These are phyloP conservation scores for Aspergillus sp. DNA, from an alignment of 2,329 filamentous ascomycete genomes.

Conservation along the genomic window DNA sequence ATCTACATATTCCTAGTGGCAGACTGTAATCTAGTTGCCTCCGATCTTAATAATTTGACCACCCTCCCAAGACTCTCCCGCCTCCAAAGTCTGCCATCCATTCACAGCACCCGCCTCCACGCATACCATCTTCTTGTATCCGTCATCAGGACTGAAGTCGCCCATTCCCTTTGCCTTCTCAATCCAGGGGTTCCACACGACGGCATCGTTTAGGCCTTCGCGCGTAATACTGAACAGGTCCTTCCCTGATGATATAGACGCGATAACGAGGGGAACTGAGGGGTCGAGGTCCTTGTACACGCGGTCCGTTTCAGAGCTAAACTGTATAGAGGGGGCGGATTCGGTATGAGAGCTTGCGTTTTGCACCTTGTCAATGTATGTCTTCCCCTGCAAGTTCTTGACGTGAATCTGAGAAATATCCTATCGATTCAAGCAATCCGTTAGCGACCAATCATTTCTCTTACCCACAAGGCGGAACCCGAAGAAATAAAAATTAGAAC, in stretches of 20 bases:
- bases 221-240: slow-evolving; percentile 72
- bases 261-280: slow-evolving; percentile 34
- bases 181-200: slow-evolving; percentile 96
- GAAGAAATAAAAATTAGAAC: slow-evolving; percentile 27
- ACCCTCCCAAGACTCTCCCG: slow-evolving; percentile 68
- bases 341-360: slow-evolving; percentile 64
- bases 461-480: not conserved
- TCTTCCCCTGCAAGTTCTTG: slow-evolving; percentile 71
- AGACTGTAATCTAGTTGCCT: not conserved
- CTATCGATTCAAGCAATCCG: slow-evolving; percentile 44
- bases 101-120: slow-evolving; percentile 85
- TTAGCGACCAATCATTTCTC: not conserved
- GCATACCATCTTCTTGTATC: slow-evolving; percentile 91
- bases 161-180: slow-evolving; percentile 79
- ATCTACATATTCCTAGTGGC: too few relatives aligned
- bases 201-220: slow-evolving; percentile 82
- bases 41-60: slow-evolving; percentile 57
- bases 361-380: slow-evolving; percentile 81
- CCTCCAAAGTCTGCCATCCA: slow-evolving; percentile 80
- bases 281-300: slow-evolving; percentile 73
- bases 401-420: slow-evolving; percentile 75
- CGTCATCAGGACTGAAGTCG: slow-evolving; percentile 87
- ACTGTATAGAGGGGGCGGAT: slow-evolving; percentile 62
- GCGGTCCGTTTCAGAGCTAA: slow-evolving; percentile 80
- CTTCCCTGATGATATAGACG: slow-evolving; percentile 50